Base-by-base conservation (phyloP, 192 early-diverging fungal species). In the Jimgerdemannia lactiflua region DNA sequence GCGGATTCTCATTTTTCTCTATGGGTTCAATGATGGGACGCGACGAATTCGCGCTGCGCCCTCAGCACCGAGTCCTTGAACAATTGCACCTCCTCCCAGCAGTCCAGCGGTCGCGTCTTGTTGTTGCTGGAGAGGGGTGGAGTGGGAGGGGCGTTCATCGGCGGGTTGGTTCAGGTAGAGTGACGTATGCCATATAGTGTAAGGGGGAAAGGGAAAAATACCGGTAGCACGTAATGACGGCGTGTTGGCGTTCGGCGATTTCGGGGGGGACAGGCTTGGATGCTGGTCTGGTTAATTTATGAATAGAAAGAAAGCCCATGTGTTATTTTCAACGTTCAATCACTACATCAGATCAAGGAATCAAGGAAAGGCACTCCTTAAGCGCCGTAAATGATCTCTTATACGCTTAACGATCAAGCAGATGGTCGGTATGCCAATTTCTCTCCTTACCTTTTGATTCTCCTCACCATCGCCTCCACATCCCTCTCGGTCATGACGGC, bases 1-100 rank as follows among this genome's bases (percentile, higher is more conserved):
- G 29, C 29, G 29, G 29, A 29, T 59, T 59, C 14, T 59, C 14
- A 10, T 59, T 59, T 14, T 59, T 59, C 49, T 54, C 49, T 54
- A 54, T 54, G 4, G 11, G 49, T 20, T 77, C 73, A 78, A 74
- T 78, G 77, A 65, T 74, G 73, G 17, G 77, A 43, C 64, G 77
- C 72, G 39, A 78, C 77, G 44, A 81, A 81, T 44, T 74, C 59
- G 67, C 72, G 77, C 66, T 81, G 79, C 7, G 76, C 76, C 29
- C 77, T 69, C 49, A 70, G 69, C 64, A 81, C 75, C 20, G 79
- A 77, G 64, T 77, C 76, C 73, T 81, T 81, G 70, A 81, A 81
- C 65, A 43, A 39, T 49, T 81, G 75, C 39, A 81, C 79, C 72
- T 81, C 76, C 44, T 77, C 70, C 79, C 79, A 81, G 76, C 79